Conservation (phyloP, 176 grass and related monocot species). For the Themeda triandra region DNA sequence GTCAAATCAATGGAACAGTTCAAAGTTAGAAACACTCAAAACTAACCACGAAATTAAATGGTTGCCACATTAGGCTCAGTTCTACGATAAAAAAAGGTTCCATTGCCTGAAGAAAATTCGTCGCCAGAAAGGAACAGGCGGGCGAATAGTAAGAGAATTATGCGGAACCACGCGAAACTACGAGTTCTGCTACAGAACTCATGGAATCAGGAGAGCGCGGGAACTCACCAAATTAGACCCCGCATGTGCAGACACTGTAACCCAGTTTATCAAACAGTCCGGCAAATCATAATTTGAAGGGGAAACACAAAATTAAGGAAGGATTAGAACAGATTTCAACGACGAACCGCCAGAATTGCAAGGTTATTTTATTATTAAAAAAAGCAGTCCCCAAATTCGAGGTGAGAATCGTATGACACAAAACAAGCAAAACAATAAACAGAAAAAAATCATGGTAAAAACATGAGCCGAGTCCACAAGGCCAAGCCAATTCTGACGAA, state of each 20-base stretch:
- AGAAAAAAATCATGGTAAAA: not conserved
- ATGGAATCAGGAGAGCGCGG: not conserved
- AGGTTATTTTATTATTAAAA: not conserved
- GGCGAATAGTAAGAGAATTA: not conserved
- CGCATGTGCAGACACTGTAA: not conserved
- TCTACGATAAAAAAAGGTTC: not conserved
- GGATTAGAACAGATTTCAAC: not conserved
- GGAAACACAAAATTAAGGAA: not conserved
- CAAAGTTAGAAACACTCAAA: slow-evolving; percentile 9
- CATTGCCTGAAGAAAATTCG: not conserved
- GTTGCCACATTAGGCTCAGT: not conserved
- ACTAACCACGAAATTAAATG: not conserved
- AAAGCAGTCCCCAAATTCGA: not conserved
- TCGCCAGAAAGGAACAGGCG: not conserved
- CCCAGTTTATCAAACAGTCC: slow-evolving; percentile 10
- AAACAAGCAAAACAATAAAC: not conserved
- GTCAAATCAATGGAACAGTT: slow-evolving; percentile 23
- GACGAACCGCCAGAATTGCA: not conserved
- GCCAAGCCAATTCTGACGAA: not conserved
- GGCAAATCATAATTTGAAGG: not conserved
- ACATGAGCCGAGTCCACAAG: not conserved
- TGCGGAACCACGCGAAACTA: not conserved
- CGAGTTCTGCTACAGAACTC: not conserved
- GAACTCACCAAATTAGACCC: not conserved
- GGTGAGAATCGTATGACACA: not conserved